Percentiles rank a stretch among this genome's conserved stretches.
These are phyloP conservation scores for Scytalidium sp. DNA, from an alignment of 2,329 filamentous ascomycete species.

Conservation along the genomic window DNA sequence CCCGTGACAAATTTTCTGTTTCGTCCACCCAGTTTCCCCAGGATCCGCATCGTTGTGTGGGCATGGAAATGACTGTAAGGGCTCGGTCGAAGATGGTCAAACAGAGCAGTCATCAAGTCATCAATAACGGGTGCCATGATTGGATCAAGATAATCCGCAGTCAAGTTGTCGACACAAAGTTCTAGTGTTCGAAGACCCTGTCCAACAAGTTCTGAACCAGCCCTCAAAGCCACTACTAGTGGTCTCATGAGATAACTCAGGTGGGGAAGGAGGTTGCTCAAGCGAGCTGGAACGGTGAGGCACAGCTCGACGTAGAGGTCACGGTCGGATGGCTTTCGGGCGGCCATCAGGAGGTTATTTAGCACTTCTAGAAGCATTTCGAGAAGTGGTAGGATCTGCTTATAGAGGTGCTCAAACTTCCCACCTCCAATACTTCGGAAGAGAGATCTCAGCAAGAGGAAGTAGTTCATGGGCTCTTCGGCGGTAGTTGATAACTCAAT, in stretches of 20 bases:
- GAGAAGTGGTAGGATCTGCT: constrained; percentile 91
- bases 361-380: constrained; percentile 98
- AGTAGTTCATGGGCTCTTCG: constrained; percentile 98
- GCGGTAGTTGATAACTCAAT: constrained; percentile 95
- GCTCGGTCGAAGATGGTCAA: constrained; percentile 89
- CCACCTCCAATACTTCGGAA: constrained; percentile 97
- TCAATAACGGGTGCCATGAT: constrained; percentile 99
- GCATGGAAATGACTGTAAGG: constrained; percentile 97
- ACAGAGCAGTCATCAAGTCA: constrained; percentile 95
- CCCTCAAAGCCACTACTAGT: constrained; percentile 89
- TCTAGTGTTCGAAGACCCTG: constrained; percentile 92
- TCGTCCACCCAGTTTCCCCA: constrained; percentile 92
- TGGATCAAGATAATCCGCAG: constrained; percentile 94
- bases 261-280: constrained; percentile 94
- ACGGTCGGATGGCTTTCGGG: constrained; percentile 83
- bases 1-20: constrained; percentile 95
- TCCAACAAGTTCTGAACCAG: constrained; percentile 88
- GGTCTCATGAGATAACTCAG: constrained; percentile 96
- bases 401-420: constrained; percentile 96
- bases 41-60: constrained; percentile 94
- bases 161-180: constrained; percentile 96
- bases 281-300: constrained; percentile 86
- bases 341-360: constrained; percentile 89
- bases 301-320: constrained; percentile 97
- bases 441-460: constrained; percentile 83